A percentile compares a stretch with the other conserved stretches of the same genome.
These are phyloP conservation scores for Tuber magnatum DNA, from an alignment of 495 filamentous ascomycete species.

Conservation along the genomic window DNA sequence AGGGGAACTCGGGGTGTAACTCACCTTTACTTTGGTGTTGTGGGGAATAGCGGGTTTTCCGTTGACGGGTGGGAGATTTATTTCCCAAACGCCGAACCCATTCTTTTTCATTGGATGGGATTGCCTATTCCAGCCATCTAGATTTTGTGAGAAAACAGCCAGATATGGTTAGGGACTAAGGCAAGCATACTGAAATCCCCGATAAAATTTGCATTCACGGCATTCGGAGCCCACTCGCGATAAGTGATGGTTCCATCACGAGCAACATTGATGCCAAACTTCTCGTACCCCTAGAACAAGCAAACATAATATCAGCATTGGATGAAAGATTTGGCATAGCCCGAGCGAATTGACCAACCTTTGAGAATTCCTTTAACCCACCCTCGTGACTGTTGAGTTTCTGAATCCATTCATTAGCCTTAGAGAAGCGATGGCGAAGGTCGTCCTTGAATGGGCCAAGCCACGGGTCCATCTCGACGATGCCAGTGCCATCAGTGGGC, in stretches of 20 bases:
- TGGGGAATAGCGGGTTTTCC: slow-evolving; percentile 77
- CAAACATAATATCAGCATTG: slow-evolving; percentile 13
- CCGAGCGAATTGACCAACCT: slow-evolving; percentile 47
- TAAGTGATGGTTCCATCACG: slow-evolving; percentile 80
- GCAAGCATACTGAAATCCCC: slow-evolving; percentile 80
- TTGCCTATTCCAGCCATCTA: slow-evolving; percentile 80
- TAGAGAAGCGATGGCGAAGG: slow-evolving; percentile 65
- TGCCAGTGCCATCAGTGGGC: slow-evolving; percentile 54
- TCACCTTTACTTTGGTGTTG: slow-evolving; percentile 88
- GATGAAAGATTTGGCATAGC: background rate
- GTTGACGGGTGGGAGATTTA: slow-evolving; percentile 63
- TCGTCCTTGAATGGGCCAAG: slow-evolving; percentile 75
- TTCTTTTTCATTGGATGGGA: slow-evolving; percentile 80
- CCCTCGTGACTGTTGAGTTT: slow-evolving; percentile 76
- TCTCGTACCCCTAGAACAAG: slow-evolving; percentile 64
- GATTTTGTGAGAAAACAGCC: slow-evolving; percentile 33
- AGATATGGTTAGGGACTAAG: background rate
- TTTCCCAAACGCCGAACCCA: slow-evolving; percentile 78
- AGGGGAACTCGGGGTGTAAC: slow-evolving; percentile 11
- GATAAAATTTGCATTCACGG: slow-evolving; percentile 72
- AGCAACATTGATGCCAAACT: slow-evolving; percentile 71
- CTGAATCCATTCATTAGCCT: slow-evolving; percentile 83
- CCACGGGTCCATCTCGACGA: slow-evolving; percentile 81
- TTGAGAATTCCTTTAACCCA: slow-evolving; percentile 85
- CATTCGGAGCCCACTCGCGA: slow-evolving; percentile 94